A percentile compares a stretch with the other conserved stretches of the same genome.
These are phyloP conservation scores for Fusarium sp. DNA, from an alignment of 2,329 filamentous ascomycete genomes.

Conservation along the genomic window DNA sequence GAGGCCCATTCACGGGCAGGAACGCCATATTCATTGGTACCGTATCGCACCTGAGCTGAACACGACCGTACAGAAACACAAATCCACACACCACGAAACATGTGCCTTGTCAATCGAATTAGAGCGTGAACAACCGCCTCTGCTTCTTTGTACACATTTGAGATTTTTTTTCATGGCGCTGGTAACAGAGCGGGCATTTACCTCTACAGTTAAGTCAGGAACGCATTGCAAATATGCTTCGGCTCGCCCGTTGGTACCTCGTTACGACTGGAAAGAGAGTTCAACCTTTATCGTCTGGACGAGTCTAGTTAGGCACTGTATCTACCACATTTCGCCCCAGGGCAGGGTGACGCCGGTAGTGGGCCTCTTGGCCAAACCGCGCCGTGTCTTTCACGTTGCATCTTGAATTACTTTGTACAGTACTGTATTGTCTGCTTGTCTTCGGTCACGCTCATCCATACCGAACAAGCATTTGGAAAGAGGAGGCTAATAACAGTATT, in stretches of 20 bases:
- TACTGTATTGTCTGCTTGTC: background rate
- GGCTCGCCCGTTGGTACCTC: slow-evolving; percentile 23
- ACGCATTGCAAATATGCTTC: slow-evolving; percentile 21
- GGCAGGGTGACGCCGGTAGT: slow-evolving; percentile 37
- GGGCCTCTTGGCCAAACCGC: slow-evolving; percentile 37
- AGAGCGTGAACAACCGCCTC: background rate
- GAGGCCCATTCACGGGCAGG: slow-evolving; percentile 19
- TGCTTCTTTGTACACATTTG: background rate
- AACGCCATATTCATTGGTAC: slow-evolving; percentile 2
- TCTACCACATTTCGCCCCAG: slow-evolving; percentile 25
- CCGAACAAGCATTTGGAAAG: background rate
- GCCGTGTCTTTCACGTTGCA: slow-evolving; percentile 32
- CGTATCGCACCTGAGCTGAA: background rate
- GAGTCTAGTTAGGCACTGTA: slow-evolving; percentile 15
- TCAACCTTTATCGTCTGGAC: slow-evolving; percentile 24
- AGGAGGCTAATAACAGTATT: background rate
- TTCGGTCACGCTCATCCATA: slow-evolving; percentile 7
- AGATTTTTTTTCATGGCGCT: background rate
- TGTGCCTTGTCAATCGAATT: background rate
- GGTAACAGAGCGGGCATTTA: background rate
- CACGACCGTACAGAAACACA: slow-evolving; percentile 32
- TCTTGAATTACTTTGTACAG: slow-evolving; percentile 17
- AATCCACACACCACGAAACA: slow-evolving; percentile 23
- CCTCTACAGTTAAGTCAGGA: slow-evolving; percentile 23
- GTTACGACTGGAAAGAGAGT: slow-evolving; percentile 29